Evolutionary conservation across 306 rosid genomes (phyloP).

Genomic region (Quercus cerris): DNA sequence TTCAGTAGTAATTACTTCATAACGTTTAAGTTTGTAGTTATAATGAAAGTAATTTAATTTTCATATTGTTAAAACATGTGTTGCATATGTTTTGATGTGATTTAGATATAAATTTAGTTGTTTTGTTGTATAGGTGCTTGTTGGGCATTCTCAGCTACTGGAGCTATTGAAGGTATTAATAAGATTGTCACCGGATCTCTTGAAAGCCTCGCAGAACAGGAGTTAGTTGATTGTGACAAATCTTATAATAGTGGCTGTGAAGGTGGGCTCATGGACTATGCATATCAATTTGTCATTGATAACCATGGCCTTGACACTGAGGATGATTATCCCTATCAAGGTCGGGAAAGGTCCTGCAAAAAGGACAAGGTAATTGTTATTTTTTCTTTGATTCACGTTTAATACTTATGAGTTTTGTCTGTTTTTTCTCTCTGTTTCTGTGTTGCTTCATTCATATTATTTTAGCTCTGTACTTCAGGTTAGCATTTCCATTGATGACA

Average conservation of each 20-base stretch:
- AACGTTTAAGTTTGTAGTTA: background rate
- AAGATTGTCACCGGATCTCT: conserved; percentile 86
- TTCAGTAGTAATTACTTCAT: background rate
- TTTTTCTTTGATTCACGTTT: background rate
- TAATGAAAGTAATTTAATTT: background rate
- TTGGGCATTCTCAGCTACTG: conserved; percentile 92
- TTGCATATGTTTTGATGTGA: background rate
- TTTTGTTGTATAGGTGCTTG: conserved; percentile 66
- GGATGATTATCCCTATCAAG: conserved; percentile 67
- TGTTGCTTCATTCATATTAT: no score
- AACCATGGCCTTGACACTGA: conserved; percentile 86
- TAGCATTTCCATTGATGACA: background rate
- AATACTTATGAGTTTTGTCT: background rate
- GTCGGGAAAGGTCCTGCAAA: conserved; percentile 39
- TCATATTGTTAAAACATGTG: background rate
- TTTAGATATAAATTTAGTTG: conserved; percentile 1
- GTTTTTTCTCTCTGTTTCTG: background rate
- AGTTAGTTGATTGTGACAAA: conserved; percentile 78
- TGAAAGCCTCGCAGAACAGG: conserved; percentile 87
- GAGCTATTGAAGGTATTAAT: conserved; percentile 93
- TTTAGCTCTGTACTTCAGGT: no score
- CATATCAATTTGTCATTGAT: conserved; percentile 65
- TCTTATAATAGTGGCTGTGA: conserved; percentile 62
- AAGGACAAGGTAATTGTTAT: conserved; percentile 52
- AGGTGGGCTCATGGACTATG: conserved; percentile 89